Conservation (phyloP, 257 asterid genomes). For the Ehretia macrophylla region DNA sequence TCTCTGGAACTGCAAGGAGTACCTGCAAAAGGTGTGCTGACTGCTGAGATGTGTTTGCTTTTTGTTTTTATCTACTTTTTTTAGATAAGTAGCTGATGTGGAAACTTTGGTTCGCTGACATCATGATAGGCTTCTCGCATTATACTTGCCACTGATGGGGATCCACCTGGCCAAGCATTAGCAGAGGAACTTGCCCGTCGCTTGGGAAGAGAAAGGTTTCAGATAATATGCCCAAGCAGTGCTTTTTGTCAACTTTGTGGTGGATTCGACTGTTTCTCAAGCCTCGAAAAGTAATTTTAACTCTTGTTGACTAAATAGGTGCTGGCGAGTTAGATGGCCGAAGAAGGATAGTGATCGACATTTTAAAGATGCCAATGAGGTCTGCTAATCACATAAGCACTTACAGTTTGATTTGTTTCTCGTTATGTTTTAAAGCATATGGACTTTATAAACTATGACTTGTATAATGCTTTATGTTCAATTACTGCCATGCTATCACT, state of each 20-base stretch:
- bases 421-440: neutral
- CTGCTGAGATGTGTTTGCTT: constrained; percentile 3
- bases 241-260: neutral
- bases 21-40: constrained; percentile 57
- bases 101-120: constrained; percentile 12
- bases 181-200: constrained; percentile 99
- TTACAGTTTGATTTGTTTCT: constrained; percentile 2
- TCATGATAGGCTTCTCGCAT: constrained; percentile 81
- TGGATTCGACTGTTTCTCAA: neutral
- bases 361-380: constrained; percentile 98
- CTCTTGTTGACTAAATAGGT: constrained; percentile 49
- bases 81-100: neutral
- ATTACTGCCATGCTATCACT: too few species aligned
- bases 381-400: constrained; percentile 19
- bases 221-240: constrained; percentile 7
- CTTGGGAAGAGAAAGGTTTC: constrained; percentile 89
- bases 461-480: too few species aligned
- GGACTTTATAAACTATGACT: too few species aligned
- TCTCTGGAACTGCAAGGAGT: constrained; percentile 95
- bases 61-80: constrained; percentile 1
- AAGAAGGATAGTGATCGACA: constrained; percentile 51
- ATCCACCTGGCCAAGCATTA: constrained; percentile 91
- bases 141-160: constrained; percentile 95
- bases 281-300: neutral
- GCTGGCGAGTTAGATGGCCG: constrained; percentile 98